Evolutionary conservation across 257 asterid genomes (phyloP).

Genomic region (Oldenlandia corymbosa): DNA sequence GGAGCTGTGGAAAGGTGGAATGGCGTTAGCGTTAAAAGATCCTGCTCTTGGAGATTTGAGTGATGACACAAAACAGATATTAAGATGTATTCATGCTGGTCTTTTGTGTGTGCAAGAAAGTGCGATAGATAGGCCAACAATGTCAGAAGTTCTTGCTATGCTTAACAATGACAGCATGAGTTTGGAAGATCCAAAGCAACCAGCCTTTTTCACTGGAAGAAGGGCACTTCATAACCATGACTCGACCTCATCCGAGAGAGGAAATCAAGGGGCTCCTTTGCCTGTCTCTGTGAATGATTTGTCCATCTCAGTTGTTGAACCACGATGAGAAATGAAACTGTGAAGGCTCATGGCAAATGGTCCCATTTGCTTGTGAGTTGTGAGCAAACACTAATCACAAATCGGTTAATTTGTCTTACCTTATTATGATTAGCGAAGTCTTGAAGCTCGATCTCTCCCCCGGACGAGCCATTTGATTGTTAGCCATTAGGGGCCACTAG

Average conservation of each 20-base stretch:
- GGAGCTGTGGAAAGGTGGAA: constrained; percentile 44
- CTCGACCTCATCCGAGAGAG: constrained; percentile 9
- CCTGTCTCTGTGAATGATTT: constrained; percentile 10
- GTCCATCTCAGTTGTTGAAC: constrained; percentile 12
- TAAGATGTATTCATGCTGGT: constrained; percentile 40
- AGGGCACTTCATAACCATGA: constrained; percentile 8
- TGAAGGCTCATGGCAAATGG: too few species aligned
- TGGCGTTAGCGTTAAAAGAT: constrained; percentile 37
- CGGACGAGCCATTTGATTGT: too few species aligned
- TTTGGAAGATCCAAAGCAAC: constrained; percentile 32
- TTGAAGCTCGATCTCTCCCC: too few species aligned
- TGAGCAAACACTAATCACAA: too few species aligned
- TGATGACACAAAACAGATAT: constrained; percentile 25
- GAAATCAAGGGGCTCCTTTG: constrained; percentile 7
- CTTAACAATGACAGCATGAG: constrained; percentile 28
- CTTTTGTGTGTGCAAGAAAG: constrained; percentile 51
- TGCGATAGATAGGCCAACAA: constrained; percentile 45
- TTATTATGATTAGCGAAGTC: too few species aligned
- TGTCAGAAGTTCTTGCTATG: constrained; percentile 42
- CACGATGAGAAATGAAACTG: too few species aligned
- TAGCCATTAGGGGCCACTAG: too few species aligned
- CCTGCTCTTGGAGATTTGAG: constrained; percentile 32
- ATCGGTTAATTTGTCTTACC: too few species aligned
- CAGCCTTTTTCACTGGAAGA: constrained; percentile 39
- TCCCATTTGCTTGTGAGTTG: too few species aligned